A percentile compares a stretch with the other conserved stretches of the same genome.
Evolutionary conservation across 2,329 filamentous ascomycete genomes (phyloP).

Genomic region (Calonectria ilicicola): DNA sequence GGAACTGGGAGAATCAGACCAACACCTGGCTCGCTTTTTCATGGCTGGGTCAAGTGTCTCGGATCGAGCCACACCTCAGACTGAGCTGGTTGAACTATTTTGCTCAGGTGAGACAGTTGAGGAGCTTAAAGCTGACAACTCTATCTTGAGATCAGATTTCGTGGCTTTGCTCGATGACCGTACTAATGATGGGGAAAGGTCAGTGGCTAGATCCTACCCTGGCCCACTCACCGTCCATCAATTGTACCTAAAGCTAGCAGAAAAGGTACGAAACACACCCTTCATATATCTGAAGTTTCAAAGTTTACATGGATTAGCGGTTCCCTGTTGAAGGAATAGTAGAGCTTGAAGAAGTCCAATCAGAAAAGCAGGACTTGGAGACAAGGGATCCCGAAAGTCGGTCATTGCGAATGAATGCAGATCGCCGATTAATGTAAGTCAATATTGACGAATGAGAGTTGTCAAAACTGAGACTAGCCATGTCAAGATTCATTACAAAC

Average conservation of each 20-base stretch:
- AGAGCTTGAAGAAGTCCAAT: too few species aligned
- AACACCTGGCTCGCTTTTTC: background rate
- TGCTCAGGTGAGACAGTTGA: background rate
- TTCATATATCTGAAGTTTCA: too few species aligned
- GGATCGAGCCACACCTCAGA: background rate
- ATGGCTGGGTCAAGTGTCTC: background rate
- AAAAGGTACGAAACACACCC: background rate
- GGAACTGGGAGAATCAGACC: background rate
- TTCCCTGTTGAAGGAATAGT: background rate
- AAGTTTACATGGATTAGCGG: background rate
- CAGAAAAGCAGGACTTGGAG: background rate
- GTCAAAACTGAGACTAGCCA: background rate
- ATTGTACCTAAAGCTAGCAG: background rate
- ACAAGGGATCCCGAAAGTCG: too few species aligned
- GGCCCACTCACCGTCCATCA: background rate
- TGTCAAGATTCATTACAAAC: slow-evolving; percentile 5
- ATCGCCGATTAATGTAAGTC: slow-evolving; percentile 14
- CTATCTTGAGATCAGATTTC: background rate
- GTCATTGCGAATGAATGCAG: background rate
- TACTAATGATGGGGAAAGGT: background rate
- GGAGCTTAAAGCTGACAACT: background rate
- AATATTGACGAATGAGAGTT: fast-evolving
- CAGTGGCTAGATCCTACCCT: background rate
- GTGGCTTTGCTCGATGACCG: background rate
- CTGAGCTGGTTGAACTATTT: background rate